Evolutionary conservation across 768 basidiomycete species (phyloP).

Genomic region (Phaeotremella skinneri): DNA sequence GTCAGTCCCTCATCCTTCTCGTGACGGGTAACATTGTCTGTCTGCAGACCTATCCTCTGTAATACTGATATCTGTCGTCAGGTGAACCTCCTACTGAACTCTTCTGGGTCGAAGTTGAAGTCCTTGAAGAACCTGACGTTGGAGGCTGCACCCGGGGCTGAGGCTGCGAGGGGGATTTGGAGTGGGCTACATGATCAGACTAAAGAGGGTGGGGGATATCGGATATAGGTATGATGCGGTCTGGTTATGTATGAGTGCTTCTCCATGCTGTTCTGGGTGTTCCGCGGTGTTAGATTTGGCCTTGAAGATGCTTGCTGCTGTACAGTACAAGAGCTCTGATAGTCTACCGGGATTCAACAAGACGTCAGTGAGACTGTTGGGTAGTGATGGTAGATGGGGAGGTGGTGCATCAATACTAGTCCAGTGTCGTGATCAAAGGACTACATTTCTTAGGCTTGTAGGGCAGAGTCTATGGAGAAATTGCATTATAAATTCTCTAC

Average conservation of each 20-base stretch:
- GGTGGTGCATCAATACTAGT: too few species aligned
- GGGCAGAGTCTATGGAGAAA: neutral
- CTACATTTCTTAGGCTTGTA: too few species aligned
- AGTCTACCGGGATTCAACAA: too few species aligned
- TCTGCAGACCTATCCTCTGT: neutral
- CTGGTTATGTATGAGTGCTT: too few species aligned
- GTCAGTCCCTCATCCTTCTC: constrained; percentile 19
- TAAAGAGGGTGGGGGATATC: constrained; percentile 34
- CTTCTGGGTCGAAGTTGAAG: constrained; percentile 48
- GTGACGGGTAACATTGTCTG: neutral
- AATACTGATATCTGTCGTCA: constrained; percentile 10
- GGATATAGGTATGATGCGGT: constrained; percentile 32
- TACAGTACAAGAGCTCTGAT: too few species aligned
- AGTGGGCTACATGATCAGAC: constrained; percentile 36
- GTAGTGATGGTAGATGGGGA: too few species aligned
- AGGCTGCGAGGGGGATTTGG: constrained; percentile 49
- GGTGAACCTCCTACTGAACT: constrained; percentile 44
- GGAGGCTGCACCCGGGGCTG: constrained; percentile 46
- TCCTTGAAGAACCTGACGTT: constrained; percentile 44
- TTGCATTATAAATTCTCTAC: constrained; percentile 1
- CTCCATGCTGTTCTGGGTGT: too few species aligned
- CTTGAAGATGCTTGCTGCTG: too few species aligned
- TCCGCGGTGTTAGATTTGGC: too few species aligned
- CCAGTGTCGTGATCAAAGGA: too few species aligned
- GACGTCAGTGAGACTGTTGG: too few species aligned